These are phyloP conservation scores for Metarhizium album DNA, from an alignment of 2,329 filamentous ascomycete species.

Conservation along the genomic window DNA sequence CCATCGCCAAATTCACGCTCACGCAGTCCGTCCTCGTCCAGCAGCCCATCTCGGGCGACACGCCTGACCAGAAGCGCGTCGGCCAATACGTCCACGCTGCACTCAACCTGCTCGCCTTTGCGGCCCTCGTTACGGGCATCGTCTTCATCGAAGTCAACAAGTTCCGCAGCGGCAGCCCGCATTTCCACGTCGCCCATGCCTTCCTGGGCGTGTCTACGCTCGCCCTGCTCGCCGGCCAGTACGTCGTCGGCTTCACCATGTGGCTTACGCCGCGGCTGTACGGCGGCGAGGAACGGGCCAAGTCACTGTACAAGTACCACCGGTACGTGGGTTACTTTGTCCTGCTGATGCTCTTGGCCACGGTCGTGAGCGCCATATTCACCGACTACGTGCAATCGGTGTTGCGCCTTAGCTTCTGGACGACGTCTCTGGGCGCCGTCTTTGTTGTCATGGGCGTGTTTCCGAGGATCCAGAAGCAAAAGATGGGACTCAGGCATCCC, in stretches of 20 bases:
- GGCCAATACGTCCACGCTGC: constrained; percentile 54
- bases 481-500: constrained; percentile 27
- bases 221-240: constrained; percentile 59
- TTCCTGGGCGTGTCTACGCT: constrained; percentile 73
- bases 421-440: constrained; percentile 52
- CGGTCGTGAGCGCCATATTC: constrained; percentile 62
- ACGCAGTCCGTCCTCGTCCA: constrained; percentile 74
- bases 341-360: constrained; percentile 59
- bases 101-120: constrained; percentile 56
- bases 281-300: constrained; percentile 69
- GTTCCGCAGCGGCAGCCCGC: constrained; percentile 48
- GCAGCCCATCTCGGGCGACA: constrained; percentile 63
- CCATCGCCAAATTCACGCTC: constrained; percentile 59
- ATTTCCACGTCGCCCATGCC: constrained; percentile 74
- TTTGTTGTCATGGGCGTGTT: constrained; percentile 62
- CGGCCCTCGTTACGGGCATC: constrained; percentile 53
- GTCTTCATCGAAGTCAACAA: constrained; percentile 80
- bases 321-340: constrained; percentile 65
- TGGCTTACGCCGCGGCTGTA: constrained; percentile 67
- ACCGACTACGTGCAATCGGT: constrained; percentile 63
- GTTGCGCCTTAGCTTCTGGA: constrained; percentile 67
- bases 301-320: constrained; percentile 84
- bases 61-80: constrained; percentile 57
- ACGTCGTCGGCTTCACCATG: constrained; percentile 70
- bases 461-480: constrained; percentile 70